Conservation (phyloP, 148 eudicot genomes). For the Bassia scoparia region DNA sequence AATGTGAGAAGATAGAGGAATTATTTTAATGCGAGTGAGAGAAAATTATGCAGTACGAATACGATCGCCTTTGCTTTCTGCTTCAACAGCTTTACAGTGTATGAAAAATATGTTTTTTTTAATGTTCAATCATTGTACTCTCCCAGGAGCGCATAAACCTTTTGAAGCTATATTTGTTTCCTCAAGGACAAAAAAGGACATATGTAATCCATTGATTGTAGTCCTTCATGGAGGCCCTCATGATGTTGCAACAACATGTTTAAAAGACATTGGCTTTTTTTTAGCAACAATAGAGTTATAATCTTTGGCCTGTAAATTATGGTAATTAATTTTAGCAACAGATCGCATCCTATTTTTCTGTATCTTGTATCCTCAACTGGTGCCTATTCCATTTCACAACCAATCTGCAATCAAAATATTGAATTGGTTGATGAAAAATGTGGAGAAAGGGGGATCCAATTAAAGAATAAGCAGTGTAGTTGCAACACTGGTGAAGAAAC, state of each 20-base stretch:
- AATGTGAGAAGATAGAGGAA: no score
- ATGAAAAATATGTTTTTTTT: neutral
- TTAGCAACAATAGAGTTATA: conserved; percentile 75
- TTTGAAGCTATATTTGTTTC: conserved; percentile 86
- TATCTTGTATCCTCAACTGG: no score
- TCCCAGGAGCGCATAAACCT: conserved; percentile 64
- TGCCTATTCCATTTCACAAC: no score
- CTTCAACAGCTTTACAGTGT: neutral
- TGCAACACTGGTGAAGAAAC: no score
- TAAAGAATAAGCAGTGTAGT: no score
- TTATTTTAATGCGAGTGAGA: neutral
- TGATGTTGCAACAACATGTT: conserved; percentile 46
- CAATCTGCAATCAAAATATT: no score
- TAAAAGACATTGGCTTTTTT: conserved; percentile 68
- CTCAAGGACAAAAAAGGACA: conserved; percentile 40
- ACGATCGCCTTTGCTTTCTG: neutral
- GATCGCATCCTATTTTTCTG: no score
- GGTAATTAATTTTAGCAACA: conserved; percentile 35
- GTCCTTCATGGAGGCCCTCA: conserved; percentile 99
- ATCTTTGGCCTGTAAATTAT: conserved; percentile 73
- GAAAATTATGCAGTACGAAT: neutral
- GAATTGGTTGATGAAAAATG: no score
- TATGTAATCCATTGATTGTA: conserved; percentile 64
- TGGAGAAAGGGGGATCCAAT: no score
- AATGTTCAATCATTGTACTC: neutral